A percentile compares a stretch with the other conserved stretches of the same genome.
Conservation (phyloP, 2,329 filamentous ascomycete species). For the Paraphoma sp. region DNA sequence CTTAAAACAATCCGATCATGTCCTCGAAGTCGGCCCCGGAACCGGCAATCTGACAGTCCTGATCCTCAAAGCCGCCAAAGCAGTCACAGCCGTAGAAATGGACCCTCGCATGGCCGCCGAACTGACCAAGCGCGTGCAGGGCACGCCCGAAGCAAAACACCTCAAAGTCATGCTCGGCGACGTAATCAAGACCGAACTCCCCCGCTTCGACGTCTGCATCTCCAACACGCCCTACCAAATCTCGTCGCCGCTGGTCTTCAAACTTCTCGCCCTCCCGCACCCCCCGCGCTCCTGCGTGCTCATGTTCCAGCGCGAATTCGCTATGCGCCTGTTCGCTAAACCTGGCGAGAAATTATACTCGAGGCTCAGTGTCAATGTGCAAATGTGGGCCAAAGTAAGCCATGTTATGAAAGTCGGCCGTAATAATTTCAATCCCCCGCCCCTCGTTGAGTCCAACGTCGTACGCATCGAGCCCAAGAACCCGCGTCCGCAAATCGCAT, state of each 20-base stretch:
- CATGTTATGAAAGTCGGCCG: constrained; percentile 90
- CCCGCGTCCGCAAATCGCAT: constrained; percentile 85
- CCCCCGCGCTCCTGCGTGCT: constrained; percentile 85
- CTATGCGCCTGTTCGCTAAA: constrained; percentile 84
- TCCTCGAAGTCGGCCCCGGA: constrained; percentile 91
- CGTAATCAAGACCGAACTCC: constrained; percentile 83
- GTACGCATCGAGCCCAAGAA: constrained; percentile 88
- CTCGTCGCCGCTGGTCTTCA: constrained; percentile 89
- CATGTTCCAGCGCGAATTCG: constrained; percentile 97
- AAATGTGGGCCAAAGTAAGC: constrained; percentile 82
- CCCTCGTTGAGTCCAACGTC: constrained; percentile 89
- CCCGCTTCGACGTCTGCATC: constrained; percentile 81
- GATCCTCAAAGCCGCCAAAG: constrained; percentile 87
- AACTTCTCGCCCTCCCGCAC: constrained; percentile 81
- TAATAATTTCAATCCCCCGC: constrained; percentile 96
- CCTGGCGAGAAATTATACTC: constrained; percentile 90
- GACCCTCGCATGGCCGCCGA: constrained; percentile 97
- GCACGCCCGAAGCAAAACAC: constrained; percentile 76
- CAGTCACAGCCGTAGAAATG: constrained; percentile 85
- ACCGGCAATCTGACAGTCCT: constrained; percentile 88
- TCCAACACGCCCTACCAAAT: constrained; percentile 81
- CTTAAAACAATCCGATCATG: constrained; percentile 84
- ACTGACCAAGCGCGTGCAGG: constrained; percentile 91
- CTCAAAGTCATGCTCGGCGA: constrained; percentile 90
- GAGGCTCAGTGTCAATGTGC: constrained; percentile 88